Evolutionary conservation across 106 monocot species (phyloP).

Genomic region (Dendrobium officinale): DNA sequence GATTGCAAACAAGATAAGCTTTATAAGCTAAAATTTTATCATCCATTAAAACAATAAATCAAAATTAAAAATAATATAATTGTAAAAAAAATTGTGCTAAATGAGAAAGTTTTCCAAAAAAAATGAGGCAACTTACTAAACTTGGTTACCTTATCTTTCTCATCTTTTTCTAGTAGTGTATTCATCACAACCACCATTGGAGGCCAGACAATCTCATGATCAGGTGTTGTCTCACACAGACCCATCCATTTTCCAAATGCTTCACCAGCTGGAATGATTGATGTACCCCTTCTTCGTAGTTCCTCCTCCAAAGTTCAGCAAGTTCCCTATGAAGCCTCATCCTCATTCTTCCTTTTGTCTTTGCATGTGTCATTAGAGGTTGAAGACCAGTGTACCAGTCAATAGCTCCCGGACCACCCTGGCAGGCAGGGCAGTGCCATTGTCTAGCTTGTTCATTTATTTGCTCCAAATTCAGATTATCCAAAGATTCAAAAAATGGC

Average conservation of each 20-base stretch:
- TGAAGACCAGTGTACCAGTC: constrained; percentile 83
- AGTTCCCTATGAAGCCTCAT: constrained; percentile 75
- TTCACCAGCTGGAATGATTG: constrained; percentile 42
- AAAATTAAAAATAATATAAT: background rate
- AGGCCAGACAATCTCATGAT: constrained; percentile 81
- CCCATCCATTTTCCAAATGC: constrained; percentile 68
- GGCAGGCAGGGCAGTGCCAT: constrained; percentile 91
- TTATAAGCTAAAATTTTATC: background rate
- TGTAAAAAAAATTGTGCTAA: background rate
- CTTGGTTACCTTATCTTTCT: constrained; percentile 53
- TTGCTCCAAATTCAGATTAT: constrained; percentile 42
- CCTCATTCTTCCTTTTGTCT: constrained; percentile 61
- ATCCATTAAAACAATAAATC: background rate
- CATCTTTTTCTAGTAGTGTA: constrained; percentile 59
- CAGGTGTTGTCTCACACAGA: constrained; percentile 31
- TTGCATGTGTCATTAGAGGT: constrained; percentile 76
- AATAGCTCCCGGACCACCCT: constrained; percentile 82
- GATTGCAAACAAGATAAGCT: background rate
- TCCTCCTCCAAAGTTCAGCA: constrained; percentile 75
- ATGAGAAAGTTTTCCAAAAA: background rate
- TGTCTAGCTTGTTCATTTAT: constrained; percentile 62
- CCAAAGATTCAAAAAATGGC: constrained; percentile 57
- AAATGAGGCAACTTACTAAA: background rate
- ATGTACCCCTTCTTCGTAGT: constrained; percentile 56
- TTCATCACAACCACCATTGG: constrained; percentile 89